phyloP scores from a whole-genome alignment of 2,329 filamentous ascomycete genomes.

The Neoarthrinium moseri region DNA sequence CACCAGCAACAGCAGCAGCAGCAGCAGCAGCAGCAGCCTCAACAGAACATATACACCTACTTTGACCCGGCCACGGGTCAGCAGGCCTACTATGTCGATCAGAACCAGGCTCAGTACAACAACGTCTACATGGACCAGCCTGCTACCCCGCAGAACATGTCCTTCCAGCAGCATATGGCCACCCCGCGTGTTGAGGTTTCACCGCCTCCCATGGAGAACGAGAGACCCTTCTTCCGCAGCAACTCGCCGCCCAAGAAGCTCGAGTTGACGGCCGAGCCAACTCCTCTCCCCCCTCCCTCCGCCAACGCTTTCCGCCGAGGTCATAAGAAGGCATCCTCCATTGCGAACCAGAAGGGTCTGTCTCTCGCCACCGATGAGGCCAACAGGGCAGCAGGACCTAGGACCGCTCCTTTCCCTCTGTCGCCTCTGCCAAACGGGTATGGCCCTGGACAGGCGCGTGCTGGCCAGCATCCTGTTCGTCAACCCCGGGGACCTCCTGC shows the following conservation, averaged over 20 bases:
- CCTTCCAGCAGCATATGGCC: constrained; percentile 46
- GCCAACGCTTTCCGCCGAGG: constrained; percentile 90
- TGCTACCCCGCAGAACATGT: constrained; percentile 28
- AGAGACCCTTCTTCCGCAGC: constrained; percentile 55
- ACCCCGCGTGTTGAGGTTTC: constrained; percentile 78
- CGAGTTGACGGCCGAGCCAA: constrained; percentile 65
- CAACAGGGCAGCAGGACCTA: constrained; percentile 66
- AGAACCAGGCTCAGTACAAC: constrained; percentile 40
- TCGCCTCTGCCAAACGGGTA: constrained; percentile 78
- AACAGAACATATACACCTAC: constrained; percentile 76
- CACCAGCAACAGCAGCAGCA: too few relatives aligned
- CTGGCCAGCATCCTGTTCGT: constrained; percentile 89
- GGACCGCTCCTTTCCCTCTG: constrained; percentile 75
- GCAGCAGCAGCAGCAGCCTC: too few relatives aligned
- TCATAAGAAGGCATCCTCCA: constrained; percentile 86
- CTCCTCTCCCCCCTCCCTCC: constrained; percentile 80
- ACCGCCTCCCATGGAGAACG: constrained; percentile 66
- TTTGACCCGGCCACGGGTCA: constrained; percentile 85
- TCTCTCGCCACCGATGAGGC: constrained; percentile 42
- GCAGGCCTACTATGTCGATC: constrained; percentile 74
- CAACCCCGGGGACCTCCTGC: constrained; percentile 91
- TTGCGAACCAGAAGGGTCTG: constrained; percentile 59
- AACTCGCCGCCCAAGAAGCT: constrained; percentile 65
- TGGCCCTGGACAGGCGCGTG: constrained; percentile 87
- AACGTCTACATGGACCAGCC: constrained; percentile 41